A percentile compares a stretch with the other conserved stretches of the same genome.
phyloP scores from a whole-genome alignment of 2,329 filamentous ascomycete genomes.

The Curvularia lunata region DNA sequence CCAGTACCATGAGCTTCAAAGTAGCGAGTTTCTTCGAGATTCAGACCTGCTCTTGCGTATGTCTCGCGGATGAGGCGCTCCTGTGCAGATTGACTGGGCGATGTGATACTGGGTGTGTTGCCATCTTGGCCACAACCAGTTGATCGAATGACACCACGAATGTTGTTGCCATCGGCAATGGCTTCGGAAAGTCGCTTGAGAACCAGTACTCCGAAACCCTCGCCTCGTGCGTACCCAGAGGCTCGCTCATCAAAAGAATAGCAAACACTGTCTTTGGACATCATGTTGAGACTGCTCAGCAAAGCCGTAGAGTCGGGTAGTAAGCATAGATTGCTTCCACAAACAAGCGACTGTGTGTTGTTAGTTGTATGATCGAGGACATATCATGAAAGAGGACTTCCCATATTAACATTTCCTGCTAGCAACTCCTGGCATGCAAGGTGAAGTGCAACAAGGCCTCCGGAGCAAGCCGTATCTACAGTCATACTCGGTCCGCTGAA shows the following conservation, averaged over 20 bases:
- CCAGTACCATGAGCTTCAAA: constrained; percentile 54
- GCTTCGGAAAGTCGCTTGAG: constrained; percentile 31
- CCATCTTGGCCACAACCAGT: constrained; percentile 33
- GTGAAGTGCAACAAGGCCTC: constrained; percentile 30
- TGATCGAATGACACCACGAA: constrained; percentile 38
- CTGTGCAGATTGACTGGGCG: constrained; percentile 54
- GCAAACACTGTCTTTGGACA: constrained; percentile 41
- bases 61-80: constrained; percentile 34
- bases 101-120: constrained; percentile 26
- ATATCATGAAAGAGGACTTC: not conserved
- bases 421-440: constrained; percentile 26
- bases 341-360: constrained; percentile 16
- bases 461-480: constrained; percentile 40
- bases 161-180: constrained; percentile 31
- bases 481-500: constrained; percentile 33
- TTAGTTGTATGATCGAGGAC: not conserved
- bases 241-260: constrained; percentile 58
- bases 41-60: constrained; percentile 48
- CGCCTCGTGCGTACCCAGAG: constrained; percentile 68
- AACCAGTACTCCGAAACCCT: constrained; percentile 56
- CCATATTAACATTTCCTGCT: constrained; percentile 20
- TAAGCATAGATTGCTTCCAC: constrained; percentile 24
- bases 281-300: constrained; percentile 21
- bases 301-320: constrained; percentile 17
- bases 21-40: constrained; percentile 33